Base-by-base conservation (phyloP, 179 eudicot genomes). In the Beta corolliflora region DNA sequence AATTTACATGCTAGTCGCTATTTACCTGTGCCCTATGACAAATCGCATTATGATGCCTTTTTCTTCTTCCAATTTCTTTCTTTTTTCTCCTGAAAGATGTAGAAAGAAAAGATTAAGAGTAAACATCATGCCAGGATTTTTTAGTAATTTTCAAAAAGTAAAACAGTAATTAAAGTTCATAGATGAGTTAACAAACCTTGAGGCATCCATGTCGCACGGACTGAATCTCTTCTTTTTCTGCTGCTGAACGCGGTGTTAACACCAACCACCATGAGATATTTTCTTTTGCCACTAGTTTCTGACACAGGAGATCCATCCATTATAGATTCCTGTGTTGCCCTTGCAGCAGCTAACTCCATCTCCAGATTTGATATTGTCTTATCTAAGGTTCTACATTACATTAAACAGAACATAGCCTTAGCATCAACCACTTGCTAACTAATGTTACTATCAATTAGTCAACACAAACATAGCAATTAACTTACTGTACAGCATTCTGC, bases 131-230 rank as follows among this genome's bases (percentile, higher is more conserved):
- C 45, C 61, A 50, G 48, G 8, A 59, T 13, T 25, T 12, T 59
- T 29, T 63, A 31, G 25, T 23, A 66, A 45, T 5, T 31, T 72
- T 65, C 8, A 25, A 81, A 41, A 19, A 10, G 46, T 6, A 10
- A 6, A 50, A 36, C 48, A 56, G 19, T 3, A 50, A 36, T 61
- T 45, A 54, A 68, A 53, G 9, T 64, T 73, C 55, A 74, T 53
- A 69, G 76, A 63, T 60, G 56, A 54, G 15, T 48, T 73, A 13
- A 82, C 63, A 70, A 86, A 91, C 98, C 98, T 92, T 93, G 97
- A 72, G 94, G 98, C 97, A 95, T 93, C 98, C 98, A 95, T 25
- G 98, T 95, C 46, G 97, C 94, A 85, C 98, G 97, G 58, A 95
- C 93, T 0, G 98, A 95, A 83, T 95, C 98, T 89, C 98, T 89